phyloP scores from a whole-genome alignment of 139 green algal genomes.

The Astrephomene gubernaculifera region DNA sequence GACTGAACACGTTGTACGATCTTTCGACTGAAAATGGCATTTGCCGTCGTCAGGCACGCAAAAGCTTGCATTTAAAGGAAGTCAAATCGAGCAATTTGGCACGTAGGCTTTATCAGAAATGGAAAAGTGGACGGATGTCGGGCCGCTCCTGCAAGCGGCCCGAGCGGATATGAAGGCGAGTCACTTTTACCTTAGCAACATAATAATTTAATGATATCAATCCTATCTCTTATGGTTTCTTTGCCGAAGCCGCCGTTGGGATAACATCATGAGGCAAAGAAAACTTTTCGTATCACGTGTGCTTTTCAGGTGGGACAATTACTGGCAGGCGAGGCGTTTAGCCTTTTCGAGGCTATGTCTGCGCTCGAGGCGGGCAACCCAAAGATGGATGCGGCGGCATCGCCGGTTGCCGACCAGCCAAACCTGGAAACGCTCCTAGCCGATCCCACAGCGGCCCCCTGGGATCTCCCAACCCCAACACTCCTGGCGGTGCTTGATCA shows the following conservation, averaged over 20 bases:
- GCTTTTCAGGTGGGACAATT: conserved; percentile 82
- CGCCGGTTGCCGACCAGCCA: conserved; percentile 11
- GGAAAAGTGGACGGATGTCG: conserved; percentile 50
- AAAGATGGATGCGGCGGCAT: conserved; percentile 90
- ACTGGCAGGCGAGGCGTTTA: conserved; percentile 83
- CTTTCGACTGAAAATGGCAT: no score
- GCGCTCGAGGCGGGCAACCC: conserved; percentile 90
- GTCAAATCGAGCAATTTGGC: no score
- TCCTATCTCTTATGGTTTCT: no score
- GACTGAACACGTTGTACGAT: no score
- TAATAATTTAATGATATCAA: no score
- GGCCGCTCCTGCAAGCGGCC: conserved; percentile 47
- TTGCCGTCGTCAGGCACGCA: no score
- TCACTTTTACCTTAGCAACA: no score
- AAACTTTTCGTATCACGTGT: no score
- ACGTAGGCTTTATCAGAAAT: no score
- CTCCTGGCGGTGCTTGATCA: conserved; percentile 66
- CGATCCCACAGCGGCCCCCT: conserved; percentile 34
- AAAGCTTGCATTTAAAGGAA: no score
- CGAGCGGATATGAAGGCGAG: conserved; percentile 52
- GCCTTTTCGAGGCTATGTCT: conserved; percentile 91
- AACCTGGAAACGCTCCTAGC: conserved; percentile 42
- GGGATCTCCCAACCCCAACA: conserved; percentile 41
- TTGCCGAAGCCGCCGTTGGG: no score
- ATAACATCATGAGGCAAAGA: no score